Evolutionary conservation across 2,329 filamentous ascomycete species (phyloP), one percentile per base, ranked within the genome.

Genomic region (Coleophoma crateriformis): DNA sequence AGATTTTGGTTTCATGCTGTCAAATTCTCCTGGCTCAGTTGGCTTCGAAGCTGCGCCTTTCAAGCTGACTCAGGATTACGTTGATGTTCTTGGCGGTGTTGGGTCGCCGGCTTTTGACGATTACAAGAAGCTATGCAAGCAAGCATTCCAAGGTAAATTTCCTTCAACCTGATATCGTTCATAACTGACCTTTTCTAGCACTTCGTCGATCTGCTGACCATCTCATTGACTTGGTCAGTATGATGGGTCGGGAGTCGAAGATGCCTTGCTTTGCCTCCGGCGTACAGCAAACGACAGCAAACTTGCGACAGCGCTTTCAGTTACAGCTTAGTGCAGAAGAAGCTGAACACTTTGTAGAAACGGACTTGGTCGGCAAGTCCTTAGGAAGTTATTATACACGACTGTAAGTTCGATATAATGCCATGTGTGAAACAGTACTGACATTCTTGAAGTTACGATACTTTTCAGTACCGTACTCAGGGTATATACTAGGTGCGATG

Each of bases 1-100:
- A 53, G 88, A 94, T 67, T 94, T 94, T 67, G 88, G 88, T 49
- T 94, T 94, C 66, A 92, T 94, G 87, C 74, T 94, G 33, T 91
- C 87, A 43, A 94, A 94, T 67, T 90, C 87, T 1, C 88, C 88
- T 0, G 88, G 88, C 0, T 87, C 84, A 8, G 88, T 94, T 63
- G 88, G 87, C 2, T 94, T 94, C 60, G 88, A 94, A 69, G 88
- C 88, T 13, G 88, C 88, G 4, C 88, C 88, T 1, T 94, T 94
- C 69, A 94, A 94, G 71, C 74, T 94, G 22, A 91, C 88, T 1
- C 82, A 90, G 56, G 88, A 94, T 63, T 94, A 94, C 63, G 84
- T 94, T 37, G 88, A 94, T 58, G 86, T 94, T 7, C 72, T 94
- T 32, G 88, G 88, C 15, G 88, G 88, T 1, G 67, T 88, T 6